Conservation (phyloP, 2,329 filamentous ascomycete species). For the Zelopaecilomyces penicillatus region DNA sequence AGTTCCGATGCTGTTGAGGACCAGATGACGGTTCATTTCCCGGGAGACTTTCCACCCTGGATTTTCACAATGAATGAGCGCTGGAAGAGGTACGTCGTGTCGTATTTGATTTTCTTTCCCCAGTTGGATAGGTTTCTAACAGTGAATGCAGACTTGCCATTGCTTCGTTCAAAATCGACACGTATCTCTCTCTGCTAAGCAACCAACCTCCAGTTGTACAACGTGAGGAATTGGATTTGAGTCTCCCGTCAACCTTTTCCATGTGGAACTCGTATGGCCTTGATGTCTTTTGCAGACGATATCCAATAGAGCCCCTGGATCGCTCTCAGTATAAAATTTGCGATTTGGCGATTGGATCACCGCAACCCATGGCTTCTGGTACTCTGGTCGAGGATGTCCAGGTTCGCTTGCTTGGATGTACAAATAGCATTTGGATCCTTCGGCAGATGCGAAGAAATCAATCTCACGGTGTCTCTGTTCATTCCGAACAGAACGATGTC, state of each 20-base stretch:
- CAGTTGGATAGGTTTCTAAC: not conserved
- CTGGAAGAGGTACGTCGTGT: slow-evolving; percentile 25
- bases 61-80: slow-evolving; percentile 21
- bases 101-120: too few species aligned
- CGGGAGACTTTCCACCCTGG: slow-evolving; percentile 30
- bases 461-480: slow-evolving; percentile 7
- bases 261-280: slow-evolving; percentile 31
- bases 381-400: slow-evolving; percentile 27
- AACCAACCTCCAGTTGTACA: slow-evolving; percentile 23
- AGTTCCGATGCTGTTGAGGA: slow-evolving; percentile 22
- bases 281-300: slow-evolving; percentile 26
- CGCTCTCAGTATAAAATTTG: slow-evolving; percentile 22
- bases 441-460: slow-evolving; percentile 17
- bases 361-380: slow-evolving; percentile 17
- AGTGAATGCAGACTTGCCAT: slow-evolving; percentile 20
- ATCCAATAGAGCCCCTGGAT: slow-evolving; percentile 22
- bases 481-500: slow-evolving; percentile 2
- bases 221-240: slow-evolving; percentile 29
- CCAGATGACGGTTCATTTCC: slow-evolving; percentile 26
- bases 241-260: slow-evolving; percentile 24
- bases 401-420: slow-evolving; percentile 21
- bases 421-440: slow-evolving; percentile 23
- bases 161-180: slow-evolving; percentile 30
- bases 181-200: slow-evolving; percentile 25
- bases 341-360: slow-evolving; percentile 19